Conservation (phyloP, 2,329 filamentous ascomycete genomes). For the Exophiala sideris region DNA sequence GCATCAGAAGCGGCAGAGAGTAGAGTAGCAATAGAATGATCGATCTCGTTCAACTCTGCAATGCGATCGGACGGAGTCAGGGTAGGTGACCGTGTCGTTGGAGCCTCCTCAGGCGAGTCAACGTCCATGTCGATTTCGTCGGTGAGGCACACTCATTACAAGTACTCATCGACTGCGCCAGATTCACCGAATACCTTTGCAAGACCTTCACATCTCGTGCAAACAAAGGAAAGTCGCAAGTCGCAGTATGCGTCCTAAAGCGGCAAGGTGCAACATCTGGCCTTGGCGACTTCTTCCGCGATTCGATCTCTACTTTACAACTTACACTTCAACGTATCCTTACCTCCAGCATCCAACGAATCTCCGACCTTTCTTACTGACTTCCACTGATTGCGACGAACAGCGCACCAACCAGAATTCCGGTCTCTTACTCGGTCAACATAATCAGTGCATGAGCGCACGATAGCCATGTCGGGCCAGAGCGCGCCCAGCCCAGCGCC, state of each 20-base stretch:
- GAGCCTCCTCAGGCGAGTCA: neutral
- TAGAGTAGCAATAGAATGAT: conserved; percentile 48
- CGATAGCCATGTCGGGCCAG: conserved; percentile 42
- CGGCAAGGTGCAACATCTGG: too few relatives aligned
- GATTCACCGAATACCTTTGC: too few relatives aligned
- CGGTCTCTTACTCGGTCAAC: neutral
- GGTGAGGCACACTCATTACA: too few relatives aligned
- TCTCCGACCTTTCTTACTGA: too few relatives aligned
- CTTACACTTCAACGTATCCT: too few relatives aligned
- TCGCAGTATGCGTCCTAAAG: too few relatives aligned
- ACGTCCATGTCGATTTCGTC: conserved; percentile 12
- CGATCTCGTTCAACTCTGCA: conserved; percentile 73
- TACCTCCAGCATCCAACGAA: too few relatives aligned
- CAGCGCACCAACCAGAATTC: neutral
- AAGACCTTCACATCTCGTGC: too few relatives aligned
- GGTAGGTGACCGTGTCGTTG: neutral
- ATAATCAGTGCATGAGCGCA: conserved; percentile 13
- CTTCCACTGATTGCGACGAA: neutral
- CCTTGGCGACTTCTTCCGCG: too few relatives aligned
- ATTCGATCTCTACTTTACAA: too few relatives aligned
- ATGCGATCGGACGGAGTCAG: conserved; percentile 67
- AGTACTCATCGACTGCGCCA: too few relatives aligned
- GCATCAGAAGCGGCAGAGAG: conserved; percentile 60
- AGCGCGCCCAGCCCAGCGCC: conserved; percentile 48
- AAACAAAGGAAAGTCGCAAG: too few relatives aligned